Evolutionary conservation across 768 basidiomycete genomes (phyloP).

Genomic region (Tylopilus vinaceipallidus): DNA sequence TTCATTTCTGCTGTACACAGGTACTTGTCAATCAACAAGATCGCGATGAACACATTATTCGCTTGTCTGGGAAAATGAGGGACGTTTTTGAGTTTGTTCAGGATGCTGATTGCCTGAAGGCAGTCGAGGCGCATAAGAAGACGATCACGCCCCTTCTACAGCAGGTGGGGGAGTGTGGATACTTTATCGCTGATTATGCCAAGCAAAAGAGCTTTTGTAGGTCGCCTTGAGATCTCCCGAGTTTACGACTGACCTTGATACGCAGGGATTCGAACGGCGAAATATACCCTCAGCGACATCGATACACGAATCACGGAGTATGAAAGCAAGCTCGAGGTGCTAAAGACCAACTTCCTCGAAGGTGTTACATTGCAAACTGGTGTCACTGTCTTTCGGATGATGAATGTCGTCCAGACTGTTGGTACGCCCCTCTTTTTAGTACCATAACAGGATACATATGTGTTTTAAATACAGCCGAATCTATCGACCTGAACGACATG

Average conservation of each 20-base stretch:
- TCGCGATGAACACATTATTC: conserved; percentile 1
- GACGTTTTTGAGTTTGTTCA: background rate
- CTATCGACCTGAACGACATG: background rate
- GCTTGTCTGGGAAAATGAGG: background rate
- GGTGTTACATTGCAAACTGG: background rate
- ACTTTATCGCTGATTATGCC: conserved; percentile 4
- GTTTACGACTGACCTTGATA: background rate
- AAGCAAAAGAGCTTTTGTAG: background rate
- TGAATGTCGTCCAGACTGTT: background rate
- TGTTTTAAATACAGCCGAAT: background rate
- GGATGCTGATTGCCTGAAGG: background rate
- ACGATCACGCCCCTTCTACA: background rate
- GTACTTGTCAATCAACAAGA: too few relatives aligned
- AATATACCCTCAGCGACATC: background rate
- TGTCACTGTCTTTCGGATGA: conserved; percentile 2
- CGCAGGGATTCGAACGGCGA: background rate
- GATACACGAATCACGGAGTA: background rate
- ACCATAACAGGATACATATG: background rate
- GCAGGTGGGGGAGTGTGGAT: conserved; percentile 10
- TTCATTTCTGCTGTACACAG: too few relatives aligned
- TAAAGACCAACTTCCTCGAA: background rate
- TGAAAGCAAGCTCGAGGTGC: background rate
- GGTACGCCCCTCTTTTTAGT: background rate
- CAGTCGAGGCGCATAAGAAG: background rate
- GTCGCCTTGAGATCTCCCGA: background rate